Evolutionary conservation across 2,329 filamentous ascomycete species (phyloP), one percentile per base, ranked within the genome.

Genomic region (Neofusicoccum sp.): DNA sequence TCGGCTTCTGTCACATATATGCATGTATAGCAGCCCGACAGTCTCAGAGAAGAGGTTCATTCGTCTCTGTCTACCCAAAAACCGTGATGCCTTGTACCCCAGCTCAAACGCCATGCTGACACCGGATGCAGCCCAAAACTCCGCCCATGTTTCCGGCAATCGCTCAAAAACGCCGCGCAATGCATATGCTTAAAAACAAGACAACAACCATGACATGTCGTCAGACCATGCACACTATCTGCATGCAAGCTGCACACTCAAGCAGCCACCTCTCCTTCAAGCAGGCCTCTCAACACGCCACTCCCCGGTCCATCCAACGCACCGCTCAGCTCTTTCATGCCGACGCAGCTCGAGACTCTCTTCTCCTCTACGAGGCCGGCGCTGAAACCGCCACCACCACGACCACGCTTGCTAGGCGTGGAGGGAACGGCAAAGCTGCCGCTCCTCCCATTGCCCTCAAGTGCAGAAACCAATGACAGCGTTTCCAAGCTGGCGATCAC

Each of bases 401-500:
- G 66, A 70, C 63, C 64, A 65, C 86, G 86, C 69, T 88, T 89
- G 66, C 88, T 89, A 1, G 90, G 90, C 41, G 59, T 61, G 14
- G 48, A 26, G 6, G 59, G 49, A 30, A 51, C 51, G 24, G 34
- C 45, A 16, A 62, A 62, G 45, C 53, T 58, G 12, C 53, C 45
- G 28, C 86, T 82, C 63, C 87, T 85, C 33, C 85, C 77, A 44
- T 84, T 72, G 65, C 76, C 78, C 83, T 91, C 71, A 78, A 90
- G 69, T 76, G 88, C 75, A 73, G 88, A 82, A 5, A 97, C 82
- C 24, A 98, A 79, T 1, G 91, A 93, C 48, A 96, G 78, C 0
- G 93, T 95, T 78, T 99, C 95, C 57, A 99, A 77, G 67, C 91
- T 96, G 36, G 89, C 87, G 20, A 97, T 82, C 4, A 99, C 93